Percentiles rank a stretch among this genome's conserved stretches.
These are phyloP conservation scores for Geotrichum aggregatum DNA, from an alignment of 1,139 yeast genomes.

Conservation along the genomic window DNA sequence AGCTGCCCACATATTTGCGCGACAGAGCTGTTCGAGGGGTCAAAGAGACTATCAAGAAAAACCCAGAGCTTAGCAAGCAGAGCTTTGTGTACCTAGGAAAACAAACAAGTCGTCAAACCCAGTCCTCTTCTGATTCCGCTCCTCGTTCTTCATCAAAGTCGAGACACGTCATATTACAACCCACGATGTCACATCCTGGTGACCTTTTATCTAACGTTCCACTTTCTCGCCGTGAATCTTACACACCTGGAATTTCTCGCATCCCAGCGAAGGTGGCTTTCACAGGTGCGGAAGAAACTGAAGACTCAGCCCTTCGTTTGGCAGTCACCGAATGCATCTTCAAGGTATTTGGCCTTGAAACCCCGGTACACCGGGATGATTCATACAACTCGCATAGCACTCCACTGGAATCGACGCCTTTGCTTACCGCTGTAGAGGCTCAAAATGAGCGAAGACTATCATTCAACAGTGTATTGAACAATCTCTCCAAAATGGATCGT, in stretches of 20 bases:
- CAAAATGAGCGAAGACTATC: slow-evolving; percentile 11
- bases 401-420: slow-evolving; percentile 15
- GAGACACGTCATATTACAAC: slow-evolving; percentile 61
- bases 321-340: slow-evolving; percentile 77
- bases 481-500: slow-evolving; percentile 15
- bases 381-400: not conserved
- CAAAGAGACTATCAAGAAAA: slow-evolving; percentile 27
- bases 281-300: slow-evolving; percentile 69
- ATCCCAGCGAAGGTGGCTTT: slow-evolving; percentile 33
- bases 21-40: slow-evolving; percentile 55
- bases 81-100: slow-evolving; percentile 12
- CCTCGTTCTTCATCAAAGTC: slow-evolving; percentile 37
- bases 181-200: slow-evolving; percentile 70
- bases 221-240: slow-evolving; percentile 45
- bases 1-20: slow-evolving; percentile 59
- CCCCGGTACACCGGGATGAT: slow-evolving; percentile 28
- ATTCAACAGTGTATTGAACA: slow-evolving; percentile 18
- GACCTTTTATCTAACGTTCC: slow-evolving; percentile 82
- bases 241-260: slow-evolving; percentile 2
- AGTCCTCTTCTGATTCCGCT: not conserved
- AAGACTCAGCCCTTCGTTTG: slow-evolving; percentile 62
- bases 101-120: slow-evolving; percentile 2
- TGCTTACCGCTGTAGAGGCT: slow-evolving; percentile 17
- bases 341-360: slow-evolving; percentile 63
- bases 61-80: slow-evolving; percentile 14